Base-by-base conservation (phyloP, 192 early-diverging fungal genomes). In the Backusella westeae region DNA sequence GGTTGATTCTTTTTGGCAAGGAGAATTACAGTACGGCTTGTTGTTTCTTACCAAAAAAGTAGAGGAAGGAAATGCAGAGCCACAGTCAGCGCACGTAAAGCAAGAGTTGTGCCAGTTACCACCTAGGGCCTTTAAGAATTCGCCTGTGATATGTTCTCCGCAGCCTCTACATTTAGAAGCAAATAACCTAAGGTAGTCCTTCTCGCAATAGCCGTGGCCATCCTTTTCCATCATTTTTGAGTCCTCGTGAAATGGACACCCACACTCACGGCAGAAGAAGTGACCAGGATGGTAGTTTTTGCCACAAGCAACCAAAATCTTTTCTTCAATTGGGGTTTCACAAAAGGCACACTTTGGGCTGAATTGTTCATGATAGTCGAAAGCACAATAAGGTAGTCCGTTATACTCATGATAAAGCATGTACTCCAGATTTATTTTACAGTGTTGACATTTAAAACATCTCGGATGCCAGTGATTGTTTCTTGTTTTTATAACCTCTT, bases 261-360 rank as follows among this genome's bases (percentile, higher is more conserved):
- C 85, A 69, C 89, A 90, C 63, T 87, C 84, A 29, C 84, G 85
- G 70, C 89, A 90, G 53, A 90, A 88, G 73, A 90, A 90, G 66
- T 90, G 89, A 4, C 83, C 87, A 15, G 73, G 78, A 72, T 90
- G 89, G 73, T 86, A 90, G 10, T 59, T 77, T 71, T 90, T 90
- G 17, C 87, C 89, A 10, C 87, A 77, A 19, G 89, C 89, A 19
- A 59, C 78, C 10, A 88, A 71, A 38, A 75, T 76, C 67, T 82
- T 77, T 34, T 86, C 84, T 75, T 88, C 86, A 7, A 90, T 88
- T 15, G 89, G 83, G 7, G 85, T 85, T n/a, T 85, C 67, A 73
- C 89, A 90, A 74, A 86, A 84, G 9, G 83, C 89, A 67, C 89
- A 90, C 34, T 81, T 80, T 5, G 85, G 78, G 75, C 86, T 88